Conservation (phyloP, 2,329 filamentous ascomycete species). For the Pestalotiopsis sp. region DNA sequence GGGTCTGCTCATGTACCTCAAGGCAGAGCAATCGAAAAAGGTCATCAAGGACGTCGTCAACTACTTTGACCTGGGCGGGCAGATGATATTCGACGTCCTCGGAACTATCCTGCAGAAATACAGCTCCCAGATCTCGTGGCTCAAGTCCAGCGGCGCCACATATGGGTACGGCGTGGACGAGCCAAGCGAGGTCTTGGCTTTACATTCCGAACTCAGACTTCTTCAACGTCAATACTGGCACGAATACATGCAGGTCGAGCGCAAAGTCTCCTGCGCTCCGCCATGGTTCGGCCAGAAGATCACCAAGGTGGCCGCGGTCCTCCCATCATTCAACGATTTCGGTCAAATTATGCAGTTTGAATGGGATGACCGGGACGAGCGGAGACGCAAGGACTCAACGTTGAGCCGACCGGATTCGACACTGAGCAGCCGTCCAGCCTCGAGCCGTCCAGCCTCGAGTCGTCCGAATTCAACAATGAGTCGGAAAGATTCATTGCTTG, state of each 20-base stretch:
- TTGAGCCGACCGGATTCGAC: no score
- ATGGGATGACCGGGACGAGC: neutral
- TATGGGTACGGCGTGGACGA: conserved; percentile 10
- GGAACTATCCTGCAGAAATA: neutral
- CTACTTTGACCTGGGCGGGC: conserved; percentile 4
- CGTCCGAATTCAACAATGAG: neutral
- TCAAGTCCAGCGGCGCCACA: conserved; percentile 10
- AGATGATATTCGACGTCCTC: conserved; percentile 10
- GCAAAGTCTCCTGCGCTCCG: neutral
- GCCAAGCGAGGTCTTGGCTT: neutral
- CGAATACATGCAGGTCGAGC: conserved; percentile 11
- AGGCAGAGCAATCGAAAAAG: conserved; percentile 15
- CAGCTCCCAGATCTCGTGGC: conserved; percentile 4
- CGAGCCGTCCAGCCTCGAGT: no score
- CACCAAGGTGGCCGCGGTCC: neutral
- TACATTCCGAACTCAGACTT: conserved; percentile 5
- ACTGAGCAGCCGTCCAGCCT: no score
- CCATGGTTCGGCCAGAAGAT: neutral
- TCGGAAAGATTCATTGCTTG: neutral
- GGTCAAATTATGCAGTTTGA: neutral
- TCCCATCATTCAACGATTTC: conserved; percentile 1
- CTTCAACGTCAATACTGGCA: neutral
- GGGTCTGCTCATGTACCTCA: conserved; percentile 25
- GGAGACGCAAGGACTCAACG: neutral
- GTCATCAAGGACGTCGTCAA: conserved; percentile 7